Percentiles rank a stretch among this genome's conserved stretches.
phyloP scores from a whole-genome alignment of 2,329 filamentous ascomycete species.

The Diplodia corticola region DNA sequence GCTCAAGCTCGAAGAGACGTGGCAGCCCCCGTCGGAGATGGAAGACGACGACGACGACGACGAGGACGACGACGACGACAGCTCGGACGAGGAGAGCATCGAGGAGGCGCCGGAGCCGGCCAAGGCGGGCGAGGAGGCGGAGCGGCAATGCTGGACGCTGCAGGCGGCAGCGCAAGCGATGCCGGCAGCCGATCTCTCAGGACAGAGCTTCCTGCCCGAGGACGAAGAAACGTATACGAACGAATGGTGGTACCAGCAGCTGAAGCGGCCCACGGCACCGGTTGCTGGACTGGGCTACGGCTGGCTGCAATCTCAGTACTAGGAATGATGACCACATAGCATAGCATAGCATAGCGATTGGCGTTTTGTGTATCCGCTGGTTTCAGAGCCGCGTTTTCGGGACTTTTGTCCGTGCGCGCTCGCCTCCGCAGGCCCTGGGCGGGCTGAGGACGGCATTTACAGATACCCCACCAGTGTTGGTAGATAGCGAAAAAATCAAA shows the following conservation, averaged over 20 bases:
- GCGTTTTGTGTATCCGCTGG: conserved; percentile 28
- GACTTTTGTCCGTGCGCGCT: conserved; percentile 5
- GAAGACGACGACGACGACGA: conserved; percentile 56
- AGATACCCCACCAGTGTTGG: conserved; percentile 17
- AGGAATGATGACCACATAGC: conserved; percentile 7
- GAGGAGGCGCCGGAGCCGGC: conserved; percentile 31
- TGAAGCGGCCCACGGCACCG: conserved; percentile 38
- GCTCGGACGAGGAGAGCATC: conserved; percentile 50
- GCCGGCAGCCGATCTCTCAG: conserved; percentile 37
- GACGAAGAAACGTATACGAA: conserved; percentile 41
- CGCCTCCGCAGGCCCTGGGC: neutral
- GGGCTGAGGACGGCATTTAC: neutral
- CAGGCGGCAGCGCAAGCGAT: conserved; percentile 29
- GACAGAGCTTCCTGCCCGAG: conserved; percentile 45
- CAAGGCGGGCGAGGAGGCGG: conserved; percentile 23
- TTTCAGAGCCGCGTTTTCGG: conserved; percentile 9
- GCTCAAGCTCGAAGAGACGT: conserved; percentile 78
- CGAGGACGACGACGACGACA: conserved; percentile 45
- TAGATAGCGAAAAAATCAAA: conserved; percentile 11
- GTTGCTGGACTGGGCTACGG: conserved; percentile 41
- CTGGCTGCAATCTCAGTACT: conserved; percentile 35
- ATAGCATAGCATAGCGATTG: conserved; percentile 32
- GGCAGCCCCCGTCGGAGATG: conserved; percentile 60
- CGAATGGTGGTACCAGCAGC: conserved; percentile 45
- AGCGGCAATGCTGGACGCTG: conserved; percentile 29